Percentiles rank a stretch among this genome's conserved stretches.
Evolutionary conservation across 179 eudicot species (phyloP).

Genomic region (Gypsophila paniculata): DNA sequence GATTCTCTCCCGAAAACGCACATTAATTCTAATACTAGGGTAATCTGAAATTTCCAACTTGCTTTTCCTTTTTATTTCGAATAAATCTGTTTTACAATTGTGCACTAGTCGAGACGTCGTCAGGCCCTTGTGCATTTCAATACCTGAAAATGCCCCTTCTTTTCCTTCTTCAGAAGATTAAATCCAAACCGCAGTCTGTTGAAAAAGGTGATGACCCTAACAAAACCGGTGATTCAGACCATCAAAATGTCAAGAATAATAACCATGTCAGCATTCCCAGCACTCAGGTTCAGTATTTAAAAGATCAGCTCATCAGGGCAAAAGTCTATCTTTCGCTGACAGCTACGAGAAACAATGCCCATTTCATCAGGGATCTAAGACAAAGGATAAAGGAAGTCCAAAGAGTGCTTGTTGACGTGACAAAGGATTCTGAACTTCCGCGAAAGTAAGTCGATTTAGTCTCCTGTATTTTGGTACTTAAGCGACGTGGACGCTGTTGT

Average conservation of each 20-base stretch:
- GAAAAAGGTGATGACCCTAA: slow-evolving; percentile 23
- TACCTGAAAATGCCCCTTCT: slow-evolving; percentile 7
- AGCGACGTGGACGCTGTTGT: background rate
- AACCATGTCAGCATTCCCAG: slow-evolving; percentile 36
- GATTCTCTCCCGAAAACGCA: background rate
- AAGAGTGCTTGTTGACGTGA: slow-evolving; percentile 69
- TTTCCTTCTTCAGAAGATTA: slow-evolving; percentile 34
- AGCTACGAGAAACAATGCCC: slow-evolving; percentile 78
- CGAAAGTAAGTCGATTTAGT: slow-evolving; percentile 41
- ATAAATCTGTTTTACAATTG: background rate
- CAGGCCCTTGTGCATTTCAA: background rate
- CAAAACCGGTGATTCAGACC: slow-evolving; percentile 25
- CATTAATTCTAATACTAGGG: slow-evolving; percentile 10
- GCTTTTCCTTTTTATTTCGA: background rate
- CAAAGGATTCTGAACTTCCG: slow-evolving; percentile 77
- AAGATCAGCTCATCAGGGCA: slow-evolving; percentile 80
- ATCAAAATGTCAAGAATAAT: slow-evolving; percentile 40
- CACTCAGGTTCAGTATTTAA: slow-evolving; percentile 63
- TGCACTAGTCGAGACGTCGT: slow-evolving; percentile 4
- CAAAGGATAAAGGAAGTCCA: slow-evolving; percentile 80
- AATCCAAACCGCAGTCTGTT: slow-evolving; percentile 26
- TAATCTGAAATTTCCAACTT: background rate
- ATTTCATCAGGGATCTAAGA: slow-evolving; percentile 78
- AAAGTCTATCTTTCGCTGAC: slow-evolving; percentile 78
- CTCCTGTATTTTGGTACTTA: background rate